Evolutionary conservation across 768 basidiomycete species (phyloP).

Genomic region (Chiua virens): DNA sequence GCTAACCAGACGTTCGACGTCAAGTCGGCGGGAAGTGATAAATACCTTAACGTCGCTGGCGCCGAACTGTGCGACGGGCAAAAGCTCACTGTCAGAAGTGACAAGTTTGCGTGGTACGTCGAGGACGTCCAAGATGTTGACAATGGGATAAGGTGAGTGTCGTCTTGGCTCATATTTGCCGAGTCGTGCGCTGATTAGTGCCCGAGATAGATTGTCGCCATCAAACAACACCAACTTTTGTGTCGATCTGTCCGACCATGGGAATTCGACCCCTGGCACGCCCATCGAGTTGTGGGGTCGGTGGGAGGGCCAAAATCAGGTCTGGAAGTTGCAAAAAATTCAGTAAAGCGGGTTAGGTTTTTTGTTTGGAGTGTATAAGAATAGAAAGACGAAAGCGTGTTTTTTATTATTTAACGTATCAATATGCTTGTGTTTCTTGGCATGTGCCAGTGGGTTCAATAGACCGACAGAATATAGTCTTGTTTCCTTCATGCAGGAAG

Average conservation of each 20-base stretch:
- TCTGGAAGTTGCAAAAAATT: conserved; percentile 37
- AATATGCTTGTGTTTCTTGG: too few species aligned
- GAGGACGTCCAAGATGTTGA: conserved; percentile 43
- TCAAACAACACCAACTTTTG: conserved; percentile 40
- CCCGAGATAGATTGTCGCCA: conserved; percentile 41
- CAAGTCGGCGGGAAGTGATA: conserved; percentile 40
- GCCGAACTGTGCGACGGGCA: conserved; percentile 36
- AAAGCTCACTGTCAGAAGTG: conserved; percentile 36
- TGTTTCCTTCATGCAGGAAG: too few species aligned
- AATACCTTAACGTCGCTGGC: conserved; percentile 42
- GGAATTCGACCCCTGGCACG: conserved; percentile 44
- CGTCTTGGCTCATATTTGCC: neutral
- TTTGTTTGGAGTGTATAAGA: neutral
- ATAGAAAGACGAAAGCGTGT: too few species aligned
- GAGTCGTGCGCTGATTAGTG: neutral
- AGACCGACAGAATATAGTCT: too few species aligned
- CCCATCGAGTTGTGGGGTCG: conserved; percentile 47
- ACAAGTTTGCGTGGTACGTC: conserved; percentile 49
- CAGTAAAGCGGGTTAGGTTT: neutral
- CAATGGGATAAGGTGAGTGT: conserved; percentile 42
- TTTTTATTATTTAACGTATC: too few species aligned
- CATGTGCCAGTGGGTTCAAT: too few species aligned
- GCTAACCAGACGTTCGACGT: conserved; percentile 37
- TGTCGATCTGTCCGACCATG: conserved; percentile 49
- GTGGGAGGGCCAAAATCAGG: conserved; percentile 53